Evolutionary conservation across 257 asterid species (phyloP), one percentile per base, ranked within the genome.

Genomic region (Solanum piurae): DNA sequence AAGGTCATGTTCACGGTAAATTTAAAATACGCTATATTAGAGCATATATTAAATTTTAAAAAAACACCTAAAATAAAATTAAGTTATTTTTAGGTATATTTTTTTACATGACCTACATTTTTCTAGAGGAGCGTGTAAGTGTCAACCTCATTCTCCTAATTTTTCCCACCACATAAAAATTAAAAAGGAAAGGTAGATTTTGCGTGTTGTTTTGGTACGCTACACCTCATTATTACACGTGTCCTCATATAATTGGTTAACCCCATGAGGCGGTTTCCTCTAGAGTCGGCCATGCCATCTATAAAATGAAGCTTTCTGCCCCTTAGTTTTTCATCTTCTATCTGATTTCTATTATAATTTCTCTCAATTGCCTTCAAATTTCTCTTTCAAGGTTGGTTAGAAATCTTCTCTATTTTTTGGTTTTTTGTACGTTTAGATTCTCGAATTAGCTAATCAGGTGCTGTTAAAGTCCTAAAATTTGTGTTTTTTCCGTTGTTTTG

Each of bases 361-460:
- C 33, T 62, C 23, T 64, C 8, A 44, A 16, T 37, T 21, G 27
- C 29, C 12, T 60, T 85, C 80, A 66, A 38, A 13, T 38, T 12
- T 36, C 40, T 85, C 38, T 18, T 5, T 85, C 64, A 85, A 85
- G 87, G 87, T 85, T 37, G 87, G 87, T 85, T 37, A 37, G 68
- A 46, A 9, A 5, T 7, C 18, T 42, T 60, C 0, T 42, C 9
- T 0, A 44, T 25, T 14, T 77, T 3, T 25, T 42, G 14, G 13
- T 0, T 20, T 20, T 14, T 14, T 27, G 21, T 66, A 0, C 3
- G 69, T 21, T 60, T 23, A 0, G n/a, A 18, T 69, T 31, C 7
- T 66, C 0, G 27, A 0, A 0, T 60, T 60, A 8, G 27, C 12
- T 60, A 8, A 1, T 12, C 4, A 12, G 73, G 74, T 5, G 36